Percentiles rank a stretch among this genome's conserved stretches.
These are phyloP conservation scores for Cryptococcus sp. DNA, from an alignment of 1,284 basidiomycete species.

Conservation along the genomic window DNA sequence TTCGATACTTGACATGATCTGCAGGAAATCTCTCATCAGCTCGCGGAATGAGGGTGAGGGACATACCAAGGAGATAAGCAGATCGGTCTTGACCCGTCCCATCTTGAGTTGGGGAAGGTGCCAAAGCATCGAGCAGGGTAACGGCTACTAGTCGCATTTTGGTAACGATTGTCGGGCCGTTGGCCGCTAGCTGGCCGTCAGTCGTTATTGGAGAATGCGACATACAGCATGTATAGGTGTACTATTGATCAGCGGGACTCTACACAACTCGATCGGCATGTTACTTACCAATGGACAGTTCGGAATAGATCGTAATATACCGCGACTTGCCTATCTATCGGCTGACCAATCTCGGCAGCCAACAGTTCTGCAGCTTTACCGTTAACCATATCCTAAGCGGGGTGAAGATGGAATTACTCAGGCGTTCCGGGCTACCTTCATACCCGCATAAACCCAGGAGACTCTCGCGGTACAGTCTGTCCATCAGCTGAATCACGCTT, in stretches of 20 bases:
- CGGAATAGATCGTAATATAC: slow-evolving; percentile 27
- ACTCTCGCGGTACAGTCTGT: slow-evolving; percentile 14
- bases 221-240: slow-evolving; percentile 24
- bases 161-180: slow-evolving; percentile 24
- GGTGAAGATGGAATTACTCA: slow-evolving; percentile 5
- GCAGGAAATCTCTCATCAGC: slow-evolving; percentile 15
- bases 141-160: slow-evolving; percentile 27
- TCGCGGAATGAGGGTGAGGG: neutral
- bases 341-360: slow-evolving; percentile 22
- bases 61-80: slow-evolving; percentile 21
- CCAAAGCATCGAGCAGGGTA: slow-evolving; percentile 21
- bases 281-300: slow-evolving; percentile 17
- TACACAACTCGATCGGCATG: neutral
- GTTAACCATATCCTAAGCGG: neutral
- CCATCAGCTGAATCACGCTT: neutral
- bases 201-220: neutral
- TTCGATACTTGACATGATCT: slow-evolving; percentile 23
- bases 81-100: slow-evolving; percentile 6
- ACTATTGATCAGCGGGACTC: slow-evolving; percentile 1
- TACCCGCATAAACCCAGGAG: slow-evolving; percentile 15
- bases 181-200: slow-evolving; percentile 20
- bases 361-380: slow-evolving; percentile 5
- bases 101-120: slow-evolving; percentile 12
- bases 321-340: slow-evolving; percentile 15
- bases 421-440: slow-evolving; percentile 13